phyloP scores from a whole-genome alignment of 1,284 basidiomycete genomes.

The Apiotrichum gamsii region DNA sequence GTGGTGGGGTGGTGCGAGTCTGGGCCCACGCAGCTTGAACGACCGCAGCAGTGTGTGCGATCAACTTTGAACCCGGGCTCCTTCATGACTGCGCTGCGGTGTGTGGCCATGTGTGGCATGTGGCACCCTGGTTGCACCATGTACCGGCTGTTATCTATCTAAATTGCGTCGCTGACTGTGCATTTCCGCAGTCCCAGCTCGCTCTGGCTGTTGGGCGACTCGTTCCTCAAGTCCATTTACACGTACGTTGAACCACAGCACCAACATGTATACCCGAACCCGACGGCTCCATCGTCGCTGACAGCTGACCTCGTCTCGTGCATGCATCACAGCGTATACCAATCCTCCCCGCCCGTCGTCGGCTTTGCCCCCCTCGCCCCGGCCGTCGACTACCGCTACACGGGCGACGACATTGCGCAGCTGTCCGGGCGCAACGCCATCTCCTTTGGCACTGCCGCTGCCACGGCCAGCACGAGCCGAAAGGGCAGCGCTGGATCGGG shows the following conservation, averaged over 20 bases:
- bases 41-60: no score
- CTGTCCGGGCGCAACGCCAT: not conserved
- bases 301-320: no score
- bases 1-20: no score
- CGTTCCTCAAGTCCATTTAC: constrained; percentile 73
- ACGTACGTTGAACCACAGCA: no score
- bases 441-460: not conserved
- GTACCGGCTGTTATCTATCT: not conserved
- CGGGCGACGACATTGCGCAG: not conserved
- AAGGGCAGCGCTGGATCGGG: not conserved
- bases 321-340: constrained; percentile 47
- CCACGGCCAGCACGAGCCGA: not conserved
- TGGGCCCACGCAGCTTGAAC: no score
- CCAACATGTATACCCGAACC: no score
- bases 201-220: constrained; percentile 82
- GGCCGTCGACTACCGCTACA: not conserved
- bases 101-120: no score
- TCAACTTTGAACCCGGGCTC: no score
- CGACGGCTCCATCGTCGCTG: no score
- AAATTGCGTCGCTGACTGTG: not conserved
- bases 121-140: no score
- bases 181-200: not conserved
- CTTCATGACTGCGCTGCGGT: no score
- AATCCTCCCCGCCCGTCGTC: constrained; percentile 48
- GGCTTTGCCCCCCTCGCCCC: constrained; percentile 44